phyloP scores from a whole-genome alignment of 345 rosid genomes.

The Brassica carinata region DNA sequence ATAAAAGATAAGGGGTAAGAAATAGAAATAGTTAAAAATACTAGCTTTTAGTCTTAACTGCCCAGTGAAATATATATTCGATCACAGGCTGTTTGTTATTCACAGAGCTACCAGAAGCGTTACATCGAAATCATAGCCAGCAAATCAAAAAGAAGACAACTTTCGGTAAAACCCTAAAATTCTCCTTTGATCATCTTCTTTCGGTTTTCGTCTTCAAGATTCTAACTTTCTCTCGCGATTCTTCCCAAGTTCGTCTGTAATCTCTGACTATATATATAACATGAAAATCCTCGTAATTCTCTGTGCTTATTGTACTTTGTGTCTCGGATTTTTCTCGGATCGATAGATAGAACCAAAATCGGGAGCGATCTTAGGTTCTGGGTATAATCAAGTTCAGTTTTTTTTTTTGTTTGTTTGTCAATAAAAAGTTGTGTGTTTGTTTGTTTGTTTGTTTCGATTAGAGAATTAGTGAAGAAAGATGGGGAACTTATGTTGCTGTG shows the following conservation, averaged over 20 bases:
- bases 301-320: neutral
- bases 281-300: neutral
- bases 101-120: neutral
- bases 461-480: constrained; percentile 38
- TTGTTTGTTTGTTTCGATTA: neutral
- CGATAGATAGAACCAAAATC: neutral
- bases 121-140: neutral
- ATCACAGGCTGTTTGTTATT: neutral
- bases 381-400: neutral
- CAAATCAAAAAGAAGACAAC: neutral
- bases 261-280: neutral
- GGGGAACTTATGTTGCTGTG: constrained; percentile 57
- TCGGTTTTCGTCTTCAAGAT: neutral
- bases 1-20: neutral
- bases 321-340: neutral
- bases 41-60: neutral
- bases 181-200: neutral
- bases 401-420: neutral
- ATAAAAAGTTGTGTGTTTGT: neutral
- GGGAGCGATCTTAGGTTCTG: neutral
- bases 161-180: constrained; percentile 17
- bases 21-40: constrained; percentile 1
- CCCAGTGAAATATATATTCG: constrained; percentile 14
- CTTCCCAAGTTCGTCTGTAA: neutral
- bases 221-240: neutral